Evolutionary conservation across 164 flowering plant species (phyloP), one percentile per base, ranked within the genome.

Genomic region (Saururus chinensis): DNA sequence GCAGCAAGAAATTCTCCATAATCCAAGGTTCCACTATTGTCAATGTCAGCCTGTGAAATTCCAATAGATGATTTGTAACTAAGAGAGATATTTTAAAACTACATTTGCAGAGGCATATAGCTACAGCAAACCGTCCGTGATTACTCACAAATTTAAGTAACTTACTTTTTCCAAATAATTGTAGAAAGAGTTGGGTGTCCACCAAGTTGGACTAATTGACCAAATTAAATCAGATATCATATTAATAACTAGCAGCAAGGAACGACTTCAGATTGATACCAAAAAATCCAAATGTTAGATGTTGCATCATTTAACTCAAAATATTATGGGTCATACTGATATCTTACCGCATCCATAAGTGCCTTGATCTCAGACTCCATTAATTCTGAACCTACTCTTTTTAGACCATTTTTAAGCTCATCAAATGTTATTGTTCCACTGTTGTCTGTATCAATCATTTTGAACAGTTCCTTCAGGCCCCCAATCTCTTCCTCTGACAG

Each of bases 401-500:
- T 82, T 72, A 88, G 65, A 59, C 97, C 97, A 6, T 61, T 80
- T 73, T 88, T 86, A 24, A 90, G 87, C 70, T 90, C 97, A 68
- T 90, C 95, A 65, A 84, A 86, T 25, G 97, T 90, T 60, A 90
- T 87, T 25, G 92, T 66, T 24, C 95, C 97, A 71, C 95, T 90
- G 56, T 73, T 83, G 68, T 87, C 95, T 25, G 90, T 76, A 70
- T 90, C 97, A 49, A 90, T 82, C 95, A 88, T 90, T 71, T 81
- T 86, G 75, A 90, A 90, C 71, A 90, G 63, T 78, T 87, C 92
- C 74, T 81, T 88, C 68, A 90, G 70, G 37, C 97, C 97, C 30
- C 95, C 97, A 57, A 90, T 90, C 74, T 90, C 97, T 77, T 90
- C 97, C 64, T 90, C 97, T 0, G 97, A 90, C 30, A 90, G 80